phyloP scores from a whole-genome alignment of 805 yeast species.

The Metschnikowia lunata region DNA sequence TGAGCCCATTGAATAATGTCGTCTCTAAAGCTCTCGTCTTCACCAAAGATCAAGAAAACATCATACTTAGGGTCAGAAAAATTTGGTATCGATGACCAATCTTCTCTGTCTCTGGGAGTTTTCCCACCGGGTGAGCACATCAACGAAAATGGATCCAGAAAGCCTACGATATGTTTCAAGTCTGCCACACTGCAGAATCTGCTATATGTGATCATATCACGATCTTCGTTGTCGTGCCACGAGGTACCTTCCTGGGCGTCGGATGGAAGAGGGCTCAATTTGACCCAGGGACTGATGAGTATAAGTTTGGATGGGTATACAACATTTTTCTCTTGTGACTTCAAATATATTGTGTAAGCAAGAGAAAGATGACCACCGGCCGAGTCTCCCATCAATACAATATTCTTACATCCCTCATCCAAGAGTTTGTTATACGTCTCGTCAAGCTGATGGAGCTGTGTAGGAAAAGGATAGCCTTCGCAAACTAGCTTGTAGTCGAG shows the following conservation, averaged over 20 bases:
- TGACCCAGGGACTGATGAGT: constrained; percentile 39
- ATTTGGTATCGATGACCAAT: constrained; percentile 33
- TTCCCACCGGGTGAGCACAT: constrained; percentile 24
- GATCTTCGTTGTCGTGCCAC: constrained; percentile 25
- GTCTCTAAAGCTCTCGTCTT: constrained; percentile 41
- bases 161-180: constrained; percentile 10
- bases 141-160: constrained; percentile 14
- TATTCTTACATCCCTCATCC: constrained; percentile 22
- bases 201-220: constrained; percentile 14
- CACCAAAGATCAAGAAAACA: constrained; percentile 35
- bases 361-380: constrained; percentile 40
- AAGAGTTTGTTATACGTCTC: constrained; percentile 22
- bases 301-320: constrained; percentile 26
- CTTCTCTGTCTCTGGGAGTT: constrained; percentile 19
- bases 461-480: constrained; percentile 29
- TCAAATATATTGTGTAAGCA: constrained; percentile 27
- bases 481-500: constrained; percentile 32
- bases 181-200: constrained; percentile 7
- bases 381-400: constrained; percentile 38
- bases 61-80: constrained; percentile 23
- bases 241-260: constrained; percentile 30
- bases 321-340: constrained; percentile 8
- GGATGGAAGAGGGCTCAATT: constrained; percentile 20
- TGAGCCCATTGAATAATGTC: constrained; percentile 34
- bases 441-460: constrained; percentile 29